Conservation (phyloP, 306 rosid genomes). For the Glycine tomentella region DNA sequence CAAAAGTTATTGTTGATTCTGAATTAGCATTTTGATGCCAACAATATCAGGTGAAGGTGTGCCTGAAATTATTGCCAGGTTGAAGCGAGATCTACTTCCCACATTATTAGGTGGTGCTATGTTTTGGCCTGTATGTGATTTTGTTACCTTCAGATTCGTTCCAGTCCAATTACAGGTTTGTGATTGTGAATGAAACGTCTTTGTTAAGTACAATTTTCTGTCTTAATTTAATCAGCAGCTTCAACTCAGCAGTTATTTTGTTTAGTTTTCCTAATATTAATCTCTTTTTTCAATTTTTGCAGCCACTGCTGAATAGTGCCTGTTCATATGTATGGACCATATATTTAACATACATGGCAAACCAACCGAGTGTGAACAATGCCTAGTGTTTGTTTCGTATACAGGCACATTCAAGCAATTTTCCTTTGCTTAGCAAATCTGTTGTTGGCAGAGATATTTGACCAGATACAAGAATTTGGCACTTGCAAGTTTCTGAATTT, state of each 20-base stretch:
- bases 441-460: background rate
- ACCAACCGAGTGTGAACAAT: constrained; percentile 53
- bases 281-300: constrained; percentile 46
- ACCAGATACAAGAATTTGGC: constrained; percentile 3
- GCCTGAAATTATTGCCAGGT: constrained; percentile 57
- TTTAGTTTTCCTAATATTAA: background rate
- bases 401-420: background rate
- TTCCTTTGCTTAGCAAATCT: constrained; percentile 12
- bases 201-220: constrained; percentile 20
- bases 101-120: constrained; percentile 62
- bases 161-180: constrained; percentile 80
- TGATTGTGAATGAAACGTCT: background rate
- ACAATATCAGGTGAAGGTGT: constrained; percentile 65
- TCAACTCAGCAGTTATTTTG: background rate
- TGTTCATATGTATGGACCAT: constrained; percentile 77
- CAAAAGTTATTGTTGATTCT: constrained; percentile 14
- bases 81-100: constrained; percentile 76
- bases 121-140: constrained; percentile 84
- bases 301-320: constrained; percentile 81
- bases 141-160: constrained; percentile 66
- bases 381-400: constrained; percentile 25
- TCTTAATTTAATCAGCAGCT: background rate
- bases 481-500: constrained; percentile 25
- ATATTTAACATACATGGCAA: constrained; percentile 87
- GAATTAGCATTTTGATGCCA: constrained; percentile 40